These are phyloP conservation scores for Tetrahymena borealis DNA, from an alignment of 73 alveolate genomes.

Conservation along the genomic window DNA sequence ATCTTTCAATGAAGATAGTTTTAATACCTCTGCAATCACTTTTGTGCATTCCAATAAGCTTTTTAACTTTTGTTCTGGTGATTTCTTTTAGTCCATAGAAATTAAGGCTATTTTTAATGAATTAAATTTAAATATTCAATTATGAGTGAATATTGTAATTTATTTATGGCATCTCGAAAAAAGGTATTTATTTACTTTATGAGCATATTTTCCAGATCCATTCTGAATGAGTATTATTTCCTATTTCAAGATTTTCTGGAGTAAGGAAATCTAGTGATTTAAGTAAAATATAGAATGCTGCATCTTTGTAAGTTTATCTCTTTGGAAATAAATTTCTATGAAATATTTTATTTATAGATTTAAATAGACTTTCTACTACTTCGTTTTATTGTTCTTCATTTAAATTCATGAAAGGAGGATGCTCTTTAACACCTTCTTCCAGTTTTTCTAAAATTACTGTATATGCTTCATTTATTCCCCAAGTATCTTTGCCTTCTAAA, in stretches of 20 bases:
- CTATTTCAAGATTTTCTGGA: constrained; percentile 13
- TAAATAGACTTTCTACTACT: neutral
- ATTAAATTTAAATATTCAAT: neutral
- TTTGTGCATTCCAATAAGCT: constrained; percentile 5
- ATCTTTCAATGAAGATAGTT: constrained; percentile 24
- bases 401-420: neutral
- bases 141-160: neutral
- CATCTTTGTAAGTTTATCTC: constrained; percentile 37
- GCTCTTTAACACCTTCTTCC: neutral
- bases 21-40: constrained; percentile 21
- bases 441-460: neutral
- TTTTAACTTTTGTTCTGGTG: constrained; percentile 22
- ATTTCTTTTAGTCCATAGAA: constrained; percentile 7
- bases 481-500: neutral
- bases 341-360: neutral
- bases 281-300: constrained; percentile 20
- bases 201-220: constrained; percentile 25
- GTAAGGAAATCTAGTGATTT: constrained; percentile 24
- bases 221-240: constrained; percentile 14
- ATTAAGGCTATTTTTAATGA: constrained; percentile 7
- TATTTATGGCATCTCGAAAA: too few species aligned
- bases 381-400: neutral
- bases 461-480: neutral
- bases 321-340: constrained; percentile 17
- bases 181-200: neutral